These are phyloP conservation scores for Dactylonectria estremocensis DNA, from an alignment of 2,329 filamentous ascomycete species.

Conservation along the genomic window DNA sequence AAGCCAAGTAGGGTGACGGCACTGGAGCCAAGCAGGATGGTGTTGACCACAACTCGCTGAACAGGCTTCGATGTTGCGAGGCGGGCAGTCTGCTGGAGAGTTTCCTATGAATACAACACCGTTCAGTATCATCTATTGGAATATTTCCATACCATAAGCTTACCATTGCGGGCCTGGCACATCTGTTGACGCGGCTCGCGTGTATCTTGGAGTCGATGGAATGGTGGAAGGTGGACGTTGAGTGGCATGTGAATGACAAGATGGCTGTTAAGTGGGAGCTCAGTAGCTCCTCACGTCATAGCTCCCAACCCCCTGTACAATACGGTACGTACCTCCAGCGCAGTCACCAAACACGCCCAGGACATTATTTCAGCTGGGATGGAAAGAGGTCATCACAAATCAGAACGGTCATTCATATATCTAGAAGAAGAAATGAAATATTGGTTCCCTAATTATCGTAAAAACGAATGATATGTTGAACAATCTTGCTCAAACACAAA, in stretches of 20 bases:
- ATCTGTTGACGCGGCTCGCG: constrained; percentile 26
- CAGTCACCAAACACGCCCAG: no score
- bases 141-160: neutral
- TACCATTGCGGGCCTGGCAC: constrained; percentile 38
- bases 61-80: constrained; percentile 66
- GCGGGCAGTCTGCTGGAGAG: constrained; percentile 54
- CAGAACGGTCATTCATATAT: neutral
- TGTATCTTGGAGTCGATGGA: constrained; percentile 19
- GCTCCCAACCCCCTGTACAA: constrained; percentile 11
- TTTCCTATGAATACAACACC: constrained; percentile 47
- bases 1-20: constrained; percentile 63
- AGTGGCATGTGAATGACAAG: constrained; percentile 43
- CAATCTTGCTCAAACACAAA: constrained; percentile 37
- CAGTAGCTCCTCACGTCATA: constrained; percentile 43
- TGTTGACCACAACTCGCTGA: constrained; percentile 65
- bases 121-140: neutral
- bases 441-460: constrained; percentile 23
- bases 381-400: neutral
- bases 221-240: constrained; percentile 29
- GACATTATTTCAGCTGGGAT: neutral
- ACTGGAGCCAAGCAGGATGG: constrained; percentile 60
- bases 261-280: constrained; percentile 28
- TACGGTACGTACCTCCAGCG: constrained; percentile 36
- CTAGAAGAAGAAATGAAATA: constrained; percentile 3
- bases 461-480: constrained; percentile 34